Conservation (phyloP, 2,329 filamentous ascomycete species). For the Cryphonectria nitschkei region DNA sequence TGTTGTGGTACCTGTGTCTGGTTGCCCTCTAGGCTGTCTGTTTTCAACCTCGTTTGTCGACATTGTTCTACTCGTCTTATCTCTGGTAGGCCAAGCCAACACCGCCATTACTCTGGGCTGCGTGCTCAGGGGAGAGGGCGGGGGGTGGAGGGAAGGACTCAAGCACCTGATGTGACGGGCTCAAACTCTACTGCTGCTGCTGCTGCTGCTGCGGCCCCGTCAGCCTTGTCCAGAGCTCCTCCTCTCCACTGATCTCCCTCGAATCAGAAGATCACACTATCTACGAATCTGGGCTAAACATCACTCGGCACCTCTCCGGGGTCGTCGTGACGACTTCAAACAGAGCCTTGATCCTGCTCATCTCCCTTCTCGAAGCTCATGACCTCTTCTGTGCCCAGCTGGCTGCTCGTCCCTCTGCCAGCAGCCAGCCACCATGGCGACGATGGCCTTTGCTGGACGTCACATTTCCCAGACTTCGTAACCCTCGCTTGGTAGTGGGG, state of each 20-base stretch:
- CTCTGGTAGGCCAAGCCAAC: neutral
- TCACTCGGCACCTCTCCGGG: conserved; percentile 27
- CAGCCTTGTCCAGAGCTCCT: neutral
- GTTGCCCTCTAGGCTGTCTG: neutral
- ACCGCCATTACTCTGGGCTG: neutral
- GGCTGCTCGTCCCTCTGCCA: neutral
- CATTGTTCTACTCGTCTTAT: neutral
- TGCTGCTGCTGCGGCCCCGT: neutral
- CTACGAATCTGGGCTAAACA: neutral
- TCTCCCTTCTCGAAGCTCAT: conserved; percentile 1
- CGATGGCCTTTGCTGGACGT: neutral
- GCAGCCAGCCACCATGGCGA: neutral
- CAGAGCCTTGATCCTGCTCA: conserved; percentile 21
- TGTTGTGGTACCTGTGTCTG: neutral
- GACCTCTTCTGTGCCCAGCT: neutral
- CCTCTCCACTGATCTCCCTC: conserved; percentile 24
- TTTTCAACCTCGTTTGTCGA: neutral
- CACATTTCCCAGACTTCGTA: neutral
- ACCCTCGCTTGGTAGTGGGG: conserved; percentile 5
- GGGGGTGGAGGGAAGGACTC: too few species aligned
- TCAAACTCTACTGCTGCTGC: conserved; percentile 1
- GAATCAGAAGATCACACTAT: conserved; percentile 23
- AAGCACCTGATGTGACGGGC: neutral
- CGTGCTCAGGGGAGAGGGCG: too few species aligned
- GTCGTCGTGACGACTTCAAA: conserved; percentile 26